These are phyloP conservation scores for Pseudodiploospora longispora DNA, from an alignment of 2,329 filamentous ascomycete genomes.

Conservation along the genomic window DNA sequence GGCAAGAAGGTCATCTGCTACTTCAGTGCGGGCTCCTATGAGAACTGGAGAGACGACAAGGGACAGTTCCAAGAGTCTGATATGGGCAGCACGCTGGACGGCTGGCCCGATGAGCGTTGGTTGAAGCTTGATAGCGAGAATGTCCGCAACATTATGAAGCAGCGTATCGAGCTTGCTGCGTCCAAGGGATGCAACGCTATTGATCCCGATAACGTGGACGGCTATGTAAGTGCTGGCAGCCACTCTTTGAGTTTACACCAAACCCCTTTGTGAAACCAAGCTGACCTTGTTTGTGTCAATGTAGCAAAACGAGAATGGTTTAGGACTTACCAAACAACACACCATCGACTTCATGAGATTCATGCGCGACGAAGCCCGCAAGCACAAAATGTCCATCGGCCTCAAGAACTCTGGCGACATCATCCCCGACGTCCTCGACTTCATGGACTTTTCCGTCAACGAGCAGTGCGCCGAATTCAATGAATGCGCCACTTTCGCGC, in stretches of 20 bases:
- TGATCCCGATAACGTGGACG: conserved; percentile 65
- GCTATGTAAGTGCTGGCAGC: conserved; percentile 36
- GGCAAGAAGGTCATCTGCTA: conserved; percentile 64
- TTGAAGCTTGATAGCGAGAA: conserved; percentile 48
- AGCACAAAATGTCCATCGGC: conserved; percentile 50
- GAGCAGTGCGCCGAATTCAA: conserved; percentile 56
- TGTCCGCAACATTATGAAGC: conserved; percentile 58
- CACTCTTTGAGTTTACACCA: too few relatives aligned
- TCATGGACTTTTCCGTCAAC: conserved; percentile 59
- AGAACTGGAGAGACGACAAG: conserved; percentile 53
- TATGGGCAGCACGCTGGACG: conserved; percentile 48
- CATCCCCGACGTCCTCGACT: conserved; percentile 36
- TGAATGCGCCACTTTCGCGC: conserved; percentile 50
- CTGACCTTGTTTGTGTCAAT: not conserved
- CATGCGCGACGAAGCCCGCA: conserved; percentile 45
- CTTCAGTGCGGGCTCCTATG: conserved; percentile 63
- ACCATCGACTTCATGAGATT: conserved; percentile 52
- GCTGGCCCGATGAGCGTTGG: conserved; percentile 62
- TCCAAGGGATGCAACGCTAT: conserved; percentile 59
- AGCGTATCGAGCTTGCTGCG: conserved; percentile 50
- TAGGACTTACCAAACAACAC: conserved; percentile 49
- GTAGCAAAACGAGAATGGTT: conserved; percentile 48
- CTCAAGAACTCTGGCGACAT: conserved; percentile 61
- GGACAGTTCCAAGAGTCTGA: conserved; percentile 45
- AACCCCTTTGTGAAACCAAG: not conserved